A percentile compares a stretch with the other conserved stretches of the same genome.
Conservation (phyloP, 2,329 filamentous ascomycete species). For the Epichloe scottii region DNA sequence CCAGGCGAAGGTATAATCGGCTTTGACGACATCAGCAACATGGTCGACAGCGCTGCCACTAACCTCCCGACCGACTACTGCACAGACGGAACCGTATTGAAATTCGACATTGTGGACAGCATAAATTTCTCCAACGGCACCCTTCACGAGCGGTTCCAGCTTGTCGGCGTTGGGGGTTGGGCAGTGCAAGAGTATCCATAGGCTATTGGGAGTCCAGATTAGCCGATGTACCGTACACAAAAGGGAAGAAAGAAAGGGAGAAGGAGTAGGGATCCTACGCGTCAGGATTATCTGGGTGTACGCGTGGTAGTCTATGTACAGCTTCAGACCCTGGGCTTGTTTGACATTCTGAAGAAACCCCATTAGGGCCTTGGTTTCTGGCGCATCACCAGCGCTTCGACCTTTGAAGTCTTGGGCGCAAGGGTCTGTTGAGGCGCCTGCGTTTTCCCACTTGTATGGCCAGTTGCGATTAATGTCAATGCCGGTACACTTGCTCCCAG, state of each 20-base stretch:
- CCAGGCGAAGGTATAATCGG: slow-evolving; percentile 28
- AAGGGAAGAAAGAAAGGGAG: not conserved
- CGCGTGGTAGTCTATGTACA: slow-evolving; percentile 54
- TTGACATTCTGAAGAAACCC: slow-evolving; percentile 21
- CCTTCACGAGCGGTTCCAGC: slow-evolving; percentile 35
- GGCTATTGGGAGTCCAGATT: slow-evolving; percentile 32
- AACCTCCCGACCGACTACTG: slow-evolving; percentile 45
- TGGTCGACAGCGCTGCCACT: slow-evolving; percentile 34
- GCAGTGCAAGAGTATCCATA: slow-evolving; percentile 48
- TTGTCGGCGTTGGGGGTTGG: slow-evolving; percentile 31
- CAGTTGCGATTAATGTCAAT: slow-evolving; percentile 50
- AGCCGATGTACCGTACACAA: not conserved
- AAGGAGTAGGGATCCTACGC: slow-evolving; percentile 41
- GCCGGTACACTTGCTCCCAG: slow-evolving; percentile 31
- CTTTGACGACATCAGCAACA: slow-evolving; percentile 26
- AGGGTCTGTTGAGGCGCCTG: slow-evolving; percentile 36
- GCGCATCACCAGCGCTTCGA: slow-evolving; percentile 28
- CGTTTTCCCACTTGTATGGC: slow-evolving; percentile 39
- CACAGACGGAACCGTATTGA: slow-evolving; percentile 40
- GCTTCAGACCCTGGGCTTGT: slow-evolving; percentile 35
- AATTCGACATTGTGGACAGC: slow-evolving; percentile 27
- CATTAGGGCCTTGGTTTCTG: slow-evolving; percentile 38
- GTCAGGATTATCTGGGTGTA: slow-evolving; percentile 49
- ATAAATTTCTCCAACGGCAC: slow-evolving; percentile 37
- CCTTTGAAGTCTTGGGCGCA: slow-evolving; percentile 39